Percentiles rank a stretch among this genome's conserved stretches.
phyloP scores from a whole-genome alignment of 768 basidiomycete species.

The Trametes punicea region DNA sequence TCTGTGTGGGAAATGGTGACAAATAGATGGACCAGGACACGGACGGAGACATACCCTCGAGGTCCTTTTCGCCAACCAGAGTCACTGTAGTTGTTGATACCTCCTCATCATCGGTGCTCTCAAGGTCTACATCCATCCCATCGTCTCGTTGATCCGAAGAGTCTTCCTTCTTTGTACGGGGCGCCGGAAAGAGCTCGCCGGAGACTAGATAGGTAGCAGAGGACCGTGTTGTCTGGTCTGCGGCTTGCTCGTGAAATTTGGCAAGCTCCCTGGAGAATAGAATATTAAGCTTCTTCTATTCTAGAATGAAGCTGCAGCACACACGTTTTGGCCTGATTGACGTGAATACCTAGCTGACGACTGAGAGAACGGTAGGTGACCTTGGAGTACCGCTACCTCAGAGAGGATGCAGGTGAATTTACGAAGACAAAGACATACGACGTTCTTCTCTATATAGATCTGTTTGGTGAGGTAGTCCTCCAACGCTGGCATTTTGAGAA shows the following conservation, averaged over 20 bases:
- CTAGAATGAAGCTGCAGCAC: slow-evolving; percentile 13
- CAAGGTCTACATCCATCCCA: slow-evolving; percentile 39
- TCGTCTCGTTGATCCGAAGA: slow-evolving; percentile 13
- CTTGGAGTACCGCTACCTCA: slow-evolving; percentile 34
- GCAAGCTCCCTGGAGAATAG: slow-evolving; percentile 54
- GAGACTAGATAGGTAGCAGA: slow-evolving; percentile 72
- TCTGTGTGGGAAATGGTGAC: slow-evolving; percentile 34
- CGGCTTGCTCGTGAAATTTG: slow-evolving; percentile 47
- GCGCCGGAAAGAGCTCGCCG: slow-evolving; percentile 42
- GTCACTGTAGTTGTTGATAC: slow-evolving; percentile 47
- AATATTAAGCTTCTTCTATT: background rate
- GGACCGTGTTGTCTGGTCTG: slow-evolving; percentile 38
- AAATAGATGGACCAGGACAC: background rate
- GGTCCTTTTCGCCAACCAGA: slow-evolving; percentile 58
- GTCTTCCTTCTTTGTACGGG: background rate
- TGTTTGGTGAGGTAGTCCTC: slow-evolving; percentile 46
- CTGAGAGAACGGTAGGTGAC: slow-evolving; percentile 80
- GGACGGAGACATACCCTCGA: slow-evolving; percentile 51
- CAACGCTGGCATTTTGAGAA: slow-evolving; percentile 3
- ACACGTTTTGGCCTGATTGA: slow-evolving; percentile 78
- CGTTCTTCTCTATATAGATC: slow-evolving; percentile 40
- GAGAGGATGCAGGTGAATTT: background rate
- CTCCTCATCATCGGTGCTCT: slow-evolving; percentile 40
- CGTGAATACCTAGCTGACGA: slow-evolving; percentile 65
- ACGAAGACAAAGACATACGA: slow-evolving; percentile 32